Evolutionary conservation across 495 filamentous ascomycete genomes (phyloP), one percentile per base, ranked within the genome.

Genomic region (Cercophora scortea): DNA sequence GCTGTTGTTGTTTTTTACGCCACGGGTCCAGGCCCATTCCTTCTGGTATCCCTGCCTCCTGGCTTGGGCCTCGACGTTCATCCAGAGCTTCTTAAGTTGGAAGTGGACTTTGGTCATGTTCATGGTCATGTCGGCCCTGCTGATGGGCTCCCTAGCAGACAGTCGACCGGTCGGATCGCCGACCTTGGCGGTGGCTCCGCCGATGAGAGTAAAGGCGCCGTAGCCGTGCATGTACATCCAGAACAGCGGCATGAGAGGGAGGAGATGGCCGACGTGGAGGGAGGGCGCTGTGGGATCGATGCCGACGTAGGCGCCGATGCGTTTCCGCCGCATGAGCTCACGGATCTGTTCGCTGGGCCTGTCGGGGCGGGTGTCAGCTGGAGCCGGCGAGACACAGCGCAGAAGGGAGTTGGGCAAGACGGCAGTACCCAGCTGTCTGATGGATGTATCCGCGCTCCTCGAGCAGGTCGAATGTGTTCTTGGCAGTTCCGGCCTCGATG

Each of bases 271-370:
- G 50, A 97, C 75, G 64, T 99, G 93, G 57, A 97, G 72, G 5
- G 91, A 96, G 25, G 81, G 78, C 4, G 92, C 94, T 0, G 94
- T 96, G 11, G 93, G 90, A 60, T 99, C 93, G 45, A 99, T 78
- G 52, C 93, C 93, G 39, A 87, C 86, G 62, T 99, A 99, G 47
- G 83, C 83, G 33, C 87, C 88, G 50, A 87, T 77, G 52, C 86
- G 76, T 61, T 84, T 85, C 36, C 74, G 65, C 7, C 77, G 84
- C 68, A 96, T 79, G 9, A 94, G 63, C 45, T 75, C 73, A 41
- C 89, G 76, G 34, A 97, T 75, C n/a, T 78, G 71, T 9, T 86
- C 77, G 17, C 79, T 61, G 72, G 75, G 17, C 77, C 65, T 65
- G 56, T 34, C 11, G 38, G 17, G 42, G 15, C 40, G 3, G n/a